Percentiles rank a stretch among this genome's conserved stretches.
Evolutionary conservation across 257 asterid genomes (phyloP).

Genomic region (Thymus quinquecostatus): DNA sequence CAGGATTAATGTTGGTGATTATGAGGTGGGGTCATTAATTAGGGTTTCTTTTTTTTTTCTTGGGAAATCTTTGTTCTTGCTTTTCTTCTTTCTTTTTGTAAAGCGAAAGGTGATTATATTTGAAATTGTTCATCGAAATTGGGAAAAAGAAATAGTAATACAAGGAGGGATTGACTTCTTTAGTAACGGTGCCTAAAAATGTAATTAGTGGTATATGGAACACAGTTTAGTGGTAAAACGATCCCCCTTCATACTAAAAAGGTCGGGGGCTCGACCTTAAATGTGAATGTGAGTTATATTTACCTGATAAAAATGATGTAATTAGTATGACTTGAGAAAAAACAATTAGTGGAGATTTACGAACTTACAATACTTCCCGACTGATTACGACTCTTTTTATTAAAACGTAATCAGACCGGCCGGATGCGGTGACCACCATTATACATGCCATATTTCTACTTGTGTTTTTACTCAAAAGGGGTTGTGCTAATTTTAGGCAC

Average conservation of each 20-base stretch:
- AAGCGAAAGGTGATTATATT: background rate
- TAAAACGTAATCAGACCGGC: too few relatives aligned
- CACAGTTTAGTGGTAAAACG: too few relatives aligned
- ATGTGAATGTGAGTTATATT: too few relatives aligned
- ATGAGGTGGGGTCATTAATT: background rate
- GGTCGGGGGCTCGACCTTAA: too few relatives aligned
- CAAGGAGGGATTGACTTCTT: background rate
- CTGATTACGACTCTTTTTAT: too few relatives aligned
- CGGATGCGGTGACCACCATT: too few relatives aligned
- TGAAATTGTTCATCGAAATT: background rate
- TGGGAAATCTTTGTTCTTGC: background rate
- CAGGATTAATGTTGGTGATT: background rate
- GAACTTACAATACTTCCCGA: too few relatives aligned
- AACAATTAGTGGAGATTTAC: too few relatives aligned
- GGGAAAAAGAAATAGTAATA: background rate
- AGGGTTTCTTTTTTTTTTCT: background rate
- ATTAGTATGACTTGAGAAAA: too few relatives aligned
- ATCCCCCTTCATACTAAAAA: too few relatives aligned
- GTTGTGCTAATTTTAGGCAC: background rate
- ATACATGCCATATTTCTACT: too few relatives aligned
- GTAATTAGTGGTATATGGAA: background rate
- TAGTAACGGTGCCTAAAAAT: constrained; percentile 4
- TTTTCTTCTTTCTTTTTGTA: background rate
- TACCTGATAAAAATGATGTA: too few relatives aligned
- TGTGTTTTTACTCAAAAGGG: background rate